Evolutionary conservation across 495 filamentous ascomycete species (phyloP), one percentile per base, ranked within the genome.

Genomic region (Penicillium psychrofluorescens): DNA sequence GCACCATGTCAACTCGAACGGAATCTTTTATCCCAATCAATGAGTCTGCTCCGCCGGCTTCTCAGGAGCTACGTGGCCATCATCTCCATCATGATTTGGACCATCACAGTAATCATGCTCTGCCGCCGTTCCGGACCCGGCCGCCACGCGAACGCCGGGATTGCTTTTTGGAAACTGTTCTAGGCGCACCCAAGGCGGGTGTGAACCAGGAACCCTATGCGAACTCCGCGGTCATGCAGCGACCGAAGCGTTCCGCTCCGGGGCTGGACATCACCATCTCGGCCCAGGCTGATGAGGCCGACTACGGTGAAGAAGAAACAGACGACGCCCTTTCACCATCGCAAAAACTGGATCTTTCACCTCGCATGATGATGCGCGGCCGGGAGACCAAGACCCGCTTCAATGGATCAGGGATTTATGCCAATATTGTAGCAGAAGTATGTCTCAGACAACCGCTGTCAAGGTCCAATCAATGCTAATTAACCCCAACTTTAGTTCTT

Each of bases 291-390:
- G 47, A 48, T 12, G 37, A 46, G 2, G 40, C 46, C 16, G 45
- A 49, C 14, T 11, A 32, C 16, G 33, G 53, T 12, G 45, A 43
- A 12, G 45, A 38, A 10, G 58, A 57, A 6, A 38, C 49, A 12
- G 58, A 63, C 13, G 43, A 45, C 12, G 32, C 51, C 0, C 38
- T 61, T 1, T 62, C 61, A 12, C 64, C 67, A 2, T 61, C 67
- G 5, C 62, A 70, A 42, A 60, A 61, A 41, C 46, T 72, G 12
- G 65, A 69, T 38, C 41, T 72, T 6, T 51, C 59, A 4, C 67
- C 67, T 28, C 59, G 67, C 11, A 62, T 72, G 14, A 66, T 70
- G 59, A 68, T 72, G 59, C 51, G 68, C 42, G 68, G 68, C 2
- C 62, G 58, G 27, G 67, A 70, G 30, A 72, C 68, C 0, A 65